A percentile compares a stretch with the other conserved stretches of the same genome.
phyloP scores from a whole-genome alignment of 805 yeast genomes.

The Starmerella khaoyaiensis region DNA sequence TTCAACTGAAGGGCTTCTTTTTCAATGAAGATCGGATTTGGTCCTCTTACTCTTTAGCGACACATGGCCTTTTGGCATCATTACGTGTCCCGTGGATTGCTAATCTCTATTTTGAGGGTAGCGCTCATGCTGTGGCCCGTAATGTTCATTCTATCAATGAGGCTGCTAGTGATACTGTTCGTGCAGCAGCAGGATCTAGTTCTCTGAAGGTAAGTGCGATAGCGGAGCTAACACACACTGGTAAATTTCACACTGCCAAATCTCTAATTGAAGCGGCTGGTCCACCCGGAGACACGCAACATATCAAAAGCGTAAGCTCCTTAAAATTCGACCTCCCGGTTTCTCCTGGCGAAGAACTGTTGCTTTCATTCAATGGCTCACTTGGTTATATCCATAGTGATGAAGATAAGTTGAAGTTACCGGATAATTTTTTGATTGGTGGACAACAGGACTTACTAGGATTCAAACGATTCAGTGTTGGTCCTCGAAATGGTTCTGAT shows the following conservation, averaged over 20 bases:
- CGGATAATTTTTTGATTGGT: constrained; percentile 71
- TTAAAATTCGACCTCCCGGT: constrained; percentile 15
- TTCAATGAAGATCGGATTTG: constrained; percentile 41
- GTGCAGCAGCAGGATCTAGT: constrained; percentile 46
- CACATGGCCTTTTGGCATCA: constrained; percentile 33
- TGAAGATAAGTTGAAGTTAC: constrained; percentile 33
- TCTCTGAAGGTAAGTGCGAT: constrained; percentile 40
- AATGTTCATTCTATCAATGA: constrained; percentile 37
- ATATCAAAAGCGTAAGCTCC: constrained; percentile 19
- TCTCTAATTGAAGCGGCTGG: constrained; percentile 29
- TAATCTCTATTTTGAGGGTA: constrained; percentile 28
- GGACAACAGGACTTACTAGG: constrained; percentile 59
- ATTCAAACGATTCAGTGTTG: constrained; percentile 50
- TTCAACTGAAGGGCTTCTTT: constrained; percentile 30
- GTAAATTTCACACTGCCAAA: constrained; percentile 21
- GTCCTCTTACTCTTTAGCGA: constrained; percentile 41
- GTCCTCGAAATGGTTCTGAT: constrained; percentile 43
- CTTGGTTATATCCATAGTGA: constrained; percentile 17
- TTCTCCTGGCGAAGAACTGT: constrained; percentile 17
- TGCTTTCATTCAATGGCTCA: constrained; percentile 14
- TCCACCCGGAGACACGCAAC: constrained; percentile 25
- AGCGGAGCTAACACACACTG: constrained; percentile 28
- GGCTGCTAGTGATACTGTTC: constrained; percentile 44
- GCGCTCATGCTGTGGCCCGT: constrained; percentile 48
- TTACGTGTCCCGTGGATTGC: constrained; percentile 28